Evolutionary conservation across 106 monocot species (phyloP).

Genomic region (Triglochin maritima): DNA sequence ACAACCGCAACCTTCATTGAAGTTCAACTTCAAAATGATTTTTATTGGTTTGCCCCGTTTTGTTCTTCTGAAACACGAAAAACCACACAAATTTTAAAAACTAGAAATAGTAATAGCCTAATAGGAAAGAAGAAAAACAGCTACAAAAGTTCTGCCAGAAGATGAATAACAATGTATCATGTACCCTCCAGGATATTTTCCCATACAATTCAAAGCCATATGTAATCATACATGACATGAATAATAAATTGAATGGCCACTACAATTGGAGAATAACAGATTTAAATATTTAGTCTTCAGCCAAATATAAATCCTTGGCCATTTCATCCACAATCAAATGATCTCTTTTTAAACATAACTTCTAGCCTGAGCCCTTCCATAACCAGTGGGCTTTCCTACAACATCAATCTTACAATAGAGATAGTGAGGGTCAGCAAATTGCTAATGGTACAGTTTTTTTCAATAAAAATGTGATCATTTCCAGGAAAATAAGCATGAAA

Average conservation of each 20-base stretch:
- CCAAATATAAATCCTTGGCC: too few relatives aligned
- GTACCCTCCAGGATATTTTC: not conserved
- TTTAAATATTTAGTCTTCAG: too few relatives aligned
- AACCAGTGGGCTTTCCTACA: too few relatives aligned
- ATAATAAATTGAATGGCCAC: not conserved
- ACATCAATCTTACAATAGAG: too few relatives aligned
- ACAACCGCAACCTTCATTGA: slow-evolving; percentile 75
- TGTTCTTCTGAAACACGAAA: slow-evolving; percentile 41
- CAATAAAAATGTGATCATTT: not conserved
- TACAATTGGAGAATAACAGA: too few relatives aligned
- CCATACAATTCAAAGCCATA: not conserved
- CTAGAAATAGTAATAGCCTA: not conserved
- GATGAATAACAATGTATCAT: not conserved
- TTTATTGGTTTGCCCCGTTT: slow-evolving; percentile 40
- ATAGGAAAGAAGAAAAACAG: not conserved
- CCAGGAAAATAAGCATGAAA: not conserved
- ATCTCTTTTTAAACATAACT: too few relatives aligned
- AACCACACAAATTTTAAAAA: not conserved
- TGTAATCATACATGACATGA: not conserved
- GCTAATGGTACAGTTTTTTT: not conserved
- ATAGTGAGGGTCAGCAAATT: not conserved
- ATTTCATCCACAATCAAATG: too few relatives aligned
- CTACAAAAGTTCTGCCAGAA: not conserved
- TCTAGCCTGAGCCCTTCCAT: too few relatives aligned
- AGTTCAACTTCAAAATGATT: slow-evolving; percentile 65